These are phyloP conservation scores for Immersiporthe knoxdaviesiana DNA, from an alignment of 2,329 filamentous ascomycete species.

Conservation along the genomic window DNA sequence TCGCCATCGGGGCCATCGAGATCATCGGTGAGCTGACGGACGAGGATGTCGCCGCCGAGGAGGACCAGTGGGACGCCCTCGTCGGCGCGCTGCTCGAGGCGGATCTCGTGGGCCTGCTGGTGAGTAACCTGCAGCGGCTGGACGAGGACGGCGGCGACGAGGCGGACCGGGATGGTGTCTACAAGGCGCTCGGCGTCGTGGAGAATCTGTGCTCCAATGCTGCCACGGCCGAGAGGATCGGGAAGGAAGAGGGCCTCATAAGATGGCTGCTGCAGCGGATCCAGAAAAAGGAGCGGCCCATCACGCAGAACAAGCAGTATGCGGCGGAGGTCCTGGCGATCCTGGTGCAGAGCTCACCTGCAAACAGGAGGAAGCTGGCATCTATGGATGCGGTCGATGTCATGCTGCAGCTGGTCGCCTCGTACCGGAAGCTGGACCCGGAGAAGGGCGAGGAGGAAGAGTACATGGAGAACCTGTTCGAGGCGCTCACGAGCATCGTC, in stretches of 20 bases:
- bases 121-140: constrained; percentile 77
- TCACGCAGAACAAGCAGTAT: constrained; percentile 94
- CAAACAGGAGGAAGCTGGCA: constrained; percentile 67
- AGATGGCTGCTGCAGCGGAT: constrained; percentile 79
- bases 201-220: constrained; percentile 82
- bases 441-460: constrained; percentile 90
- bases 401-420: constrained; percentile 79
- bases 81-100: constrained; percentile 69
- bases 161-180: constrained; percentile 81
- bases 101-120: constrained; percentile 73
- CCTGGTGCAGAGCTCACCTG: constrained; percentile 73
- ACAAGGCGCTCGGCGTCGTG: constrained; percentile 79
- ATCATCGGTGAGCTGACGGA: constrained; percentile 90
- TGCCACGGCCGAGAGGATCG: constrained; percentile 71
- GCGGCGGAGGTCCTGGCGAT: constrained; percentile 90
- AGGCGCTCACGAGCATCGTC: constrained; percentile 78
- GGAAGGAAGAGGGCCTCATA: constrained; percentile 68
- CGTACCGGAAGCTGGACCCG: constrained; percentile 86
- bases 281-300: constrained; percentile 62
- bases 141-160: constrained; percentile 68
- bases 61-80: constrained; percentile 78
- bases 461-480: constrained; percentile 92
- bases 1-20: constrained; percentile 88
- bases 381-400: constrained; percentile 73
- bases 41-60: constrained; percentile 82